Base-by-base conservation (phyloP, 1,139 yeast genomes). In the Blastobotrys indianensis region DNA sequence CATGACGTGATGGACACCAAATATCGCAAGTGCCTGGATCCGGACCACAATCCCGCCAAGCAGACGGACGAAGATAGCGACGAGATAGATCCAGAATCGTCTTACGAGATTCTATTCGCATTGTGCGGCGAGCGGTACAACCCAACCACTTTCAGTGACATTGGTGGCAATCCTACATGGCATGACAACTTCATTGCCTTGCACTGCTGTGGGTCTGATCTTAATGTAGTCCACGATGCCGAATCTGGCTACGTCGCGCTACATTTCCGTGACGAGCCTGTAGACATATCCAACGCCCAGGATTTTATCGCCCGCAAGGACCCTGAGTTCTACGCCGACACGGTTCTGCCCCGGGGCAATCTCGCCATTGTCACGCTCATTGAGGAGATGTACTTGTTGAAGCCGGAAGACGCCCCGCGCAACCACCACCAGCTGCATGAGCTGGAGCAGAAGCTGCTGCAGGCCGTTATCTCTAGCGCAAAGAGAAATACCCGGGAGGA, bases 121-220 rank as follows among this genome's bases (percentile, higher is more conserved):
- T 51, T 55, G 34, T 41, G 51, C 36, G 53, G 53, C 28, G 49
- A 55, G 20, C 51, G 54, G 3, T 37, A 29, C 28, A 41, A 37
- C 30, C 38, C 36, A 11, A 41, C 46, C 12, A 32, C 30, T 10
- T 39, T 44, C 31, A 36, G 45, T 3, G 36, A 30, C 11, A 28
- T 28, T 2, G 41, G 46, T 11, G 44, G 32, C 17, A 9, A 4
- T 31, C 35, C 50, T 32, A 33, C 17, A 32, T 55, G 60, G 59
- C 54, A 55, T 29, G 60, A 54, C 41, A 54, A 56, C 42, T 57
- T 61, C 30, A 45, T 60, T 15, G 52, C 50, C 30, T 50, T 60
- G 13, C 45, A 56, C 31, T 62, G 64, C 11, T 42, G 56, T 32
- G 54, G 52, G 34, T 57, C 54, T 10, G 57, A 51, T 30, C 51